These are phyloP conservation scores for Verruconis gallopava DNA, from an alignment of 2,329 filamentous ascomycete genomes.

Conservation along the genomic window DNA sequence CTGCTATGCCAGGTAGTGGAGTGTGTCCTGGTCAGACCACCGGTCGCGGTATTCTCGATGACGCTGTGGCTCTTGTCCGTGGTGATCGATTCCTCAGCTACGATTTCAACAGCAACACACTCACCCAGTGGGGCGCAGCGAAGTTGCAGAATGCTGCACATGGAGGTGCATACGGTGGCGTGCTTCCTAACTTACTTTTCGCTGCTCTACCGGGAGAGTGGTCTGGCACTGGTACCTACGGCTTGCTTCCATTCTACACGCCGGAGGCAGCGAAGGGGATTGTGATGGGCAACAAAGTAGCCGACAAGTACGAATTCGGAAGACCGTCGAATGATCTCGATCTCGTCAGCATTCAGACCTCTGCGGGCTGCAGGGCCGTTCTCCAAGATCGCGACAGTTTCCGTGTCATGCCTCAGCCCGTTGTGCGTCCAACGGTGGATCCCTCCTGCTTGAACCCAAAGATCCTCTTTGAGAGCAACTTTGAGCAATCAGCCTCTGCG, in stretches of 20 bases:
- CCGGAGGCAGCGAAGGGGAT: conserved; percentile 35
- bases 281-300: conserved; percentile 32
- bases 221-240: conserved; percentile 37
- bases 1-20: conserved; percentile 9
- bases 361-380: conserved; percentile 36
- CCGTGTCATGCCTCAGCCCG: conserved; percentile 34
- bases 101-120: conserved; percentile 35
- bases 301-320: conserved; percentile 34
- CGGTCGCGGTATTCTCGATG: conserved; percentile 33
- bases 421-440: conserved; percentile 19
- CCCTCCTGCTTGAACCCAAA: conserved; percentile 33
- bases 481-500: conserved; percentile 30
- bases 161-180: conserved; percentile 33
- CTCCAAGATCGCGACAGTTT: conserved; percentile 38
- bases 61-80: conserved; percentile 35
- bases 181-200: conserved; percentile 31
- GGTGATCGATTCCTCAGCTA: conserved; percentile 35
- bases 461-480: conserved; percentile 32
- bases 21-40: conserved; percentile 27
- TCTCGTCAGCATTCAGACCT: conserved; percentile 36
- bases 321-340: conserved; percentile 29
- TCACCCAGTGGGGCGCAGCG: conserved; percentile 39
- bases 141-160: conserved; percentile 25
- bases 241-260: conserved; percentile 38
- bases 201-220: conserved; percentile 34